Evolutionary conservation across 257 asterid genomes (phyloP), one percentile per base, ranked within the genome.

Genomic region (Nicotiana benthamiana): DNA sequence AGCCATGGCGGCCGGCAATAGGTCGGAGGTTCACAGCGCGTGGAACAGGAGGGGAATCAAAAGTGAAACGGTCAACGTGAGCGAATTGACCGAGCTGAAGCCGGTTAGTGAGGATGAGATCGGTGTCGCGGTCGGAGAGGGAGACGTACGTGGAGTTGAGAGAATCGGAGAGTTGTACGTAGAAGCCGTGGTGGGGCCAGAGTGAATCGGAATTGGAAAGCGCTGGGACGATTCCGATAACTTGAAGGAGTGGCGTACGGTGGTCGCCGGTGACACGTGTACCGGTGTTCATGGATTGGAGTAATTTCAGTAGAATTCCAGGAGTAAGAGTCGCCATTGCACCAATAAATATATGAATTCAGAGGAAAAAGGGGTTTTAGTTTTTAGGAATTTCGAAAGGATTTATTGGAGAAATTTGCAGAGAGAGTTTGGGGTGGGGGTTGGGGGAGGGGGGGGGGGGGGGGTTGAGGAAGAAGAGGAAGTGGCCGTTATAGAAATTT

Each of bases 11-110:
- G 1, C 98, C 97, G 26, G 97, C 88, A 12, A 94, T 68, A 1
- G 97, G 94, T 6, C 98, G 95, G 81, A 96, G 85, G 68, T 93
- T 93, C 54, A 91, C 75, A 0, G 93, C 91, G 0, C 87, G 83
- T 4, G 99, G 98, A 7, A 93, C 92, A 0, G 98, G 97, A 20
- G 94, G 93, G 1, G 93, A 90, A 4, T 92, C 94, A 40, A 94
- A 94, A 40, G 86, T 53, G 24, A 96, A 84, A 18, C 97, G 93
- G 60, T 96, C 99, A 22, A 96, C 87, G 65, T 94, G 96, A 1
- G 91, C 92, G 18, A 94, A 96, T 61, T 96, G 98, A 24, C 99
- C 98, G 9, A 92, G 86, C 86, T 96, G 99, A 84, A 96, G 98
- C 75, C 93, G 92, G 78, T 96, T 94, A 32, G 88, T 80, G 84